These are phyloP conservation scores for Hygrophorus russula DNA, from an alignment of 768 basidiomycete genomes.

Conservation along the genomic window DNA sequence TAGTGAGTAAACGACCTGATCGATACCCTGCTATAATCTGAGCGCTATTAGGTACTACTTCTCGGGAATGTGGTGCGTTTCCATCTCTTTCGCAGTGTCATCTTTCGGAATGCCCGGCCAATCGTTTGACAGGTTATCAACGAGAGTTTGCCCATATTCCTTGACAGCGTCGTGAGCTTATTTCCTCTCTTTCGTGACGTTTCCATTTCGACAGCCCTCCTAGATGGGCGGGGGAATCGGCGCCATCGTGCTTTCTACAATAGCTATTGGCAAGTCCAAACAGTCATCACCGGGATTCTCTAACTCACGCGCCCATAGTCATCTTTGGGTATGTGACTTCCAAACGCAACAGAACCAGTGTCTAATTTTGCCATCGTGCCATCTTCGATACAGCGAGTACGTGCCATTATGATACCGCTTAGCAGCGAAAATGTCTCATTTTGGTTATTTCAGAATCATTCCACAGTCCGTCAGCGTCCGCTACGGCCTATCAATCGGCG, in stretches of 20 bases:
- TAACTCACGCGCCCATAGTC: conserved; percentile 26
- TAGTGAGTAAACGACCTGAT: conserved; percentile 35
- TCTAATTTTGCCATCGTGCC: background rate
- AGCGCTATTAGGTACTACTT: conserved; percentile 52
- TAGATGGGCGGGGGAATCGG: conserved; percentile 22
- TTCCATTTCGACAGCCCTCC: background rate
- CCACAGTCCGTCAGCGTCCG: conserved; percentile 69
- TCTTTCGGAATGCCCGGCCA: background rate
- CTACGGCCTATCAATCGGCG: conserved; percentile 75
- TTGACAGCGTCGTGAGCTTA: conserved; percentile 56
- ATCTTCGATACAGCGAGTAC: conserved; percentile 53
- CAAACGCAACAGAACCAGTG: background rate
- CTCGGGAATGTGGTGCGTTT: conserved; percentile 74
- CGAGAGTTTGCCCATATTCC: conserved; percentile 74
- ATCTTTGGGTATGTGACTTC: conserved; percentile 61
- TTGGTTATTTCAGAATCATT: conserved; percentile 31
- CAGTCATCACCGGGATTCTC: background rate
- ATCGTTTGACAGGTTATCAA: conserved; percentile 51
- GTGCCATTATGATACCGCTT: conserved; percentile 24
- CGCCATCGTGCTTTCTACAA: conserved; percentile 1
- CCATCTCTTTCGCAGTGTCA: background rate
- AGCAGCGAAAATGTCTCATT: conserved; percentile 14
- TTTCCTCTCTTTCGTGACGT: background rate
- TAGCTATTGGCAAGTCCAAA: conserved; percentile 1
- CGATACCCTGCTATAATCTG: background rate